Conservation (phyloP, 2,329 filamentous ascomycete genomes). For the Alternaria ethzedia region DNA sequence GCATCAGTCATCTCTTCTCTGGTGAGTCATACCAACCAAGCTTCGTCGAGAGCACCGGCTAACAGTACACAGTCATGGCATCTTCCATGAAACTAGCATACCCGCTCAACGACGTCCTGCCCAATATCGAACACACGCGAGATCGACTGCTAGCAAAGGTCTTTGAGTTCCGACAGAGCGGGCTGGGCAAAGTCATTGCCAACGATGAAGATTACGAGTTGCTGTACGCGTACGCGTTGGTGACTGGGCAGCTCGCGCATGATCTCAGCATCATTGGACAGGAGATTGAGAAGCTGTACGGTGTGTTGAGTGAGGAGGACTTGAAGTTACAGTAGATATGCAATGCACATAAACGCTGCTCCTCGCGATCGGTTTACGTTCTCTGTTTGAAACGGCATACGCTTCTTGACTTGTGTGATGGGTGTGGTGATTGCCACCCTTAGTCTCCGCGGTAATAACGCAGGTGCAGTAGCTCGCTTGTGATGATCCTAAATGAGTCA, state of each 20-base stretch:
- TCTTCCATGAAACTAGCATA: conserved; percentile 95
- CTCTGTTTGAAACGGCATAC: neutral
- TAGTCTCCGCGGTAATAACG: neutral
- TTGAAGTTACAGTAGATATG: conserved; percentile 56
- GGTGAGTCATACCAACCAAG: conserved; percentile 49
- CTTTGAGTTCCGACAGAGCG: conserved; percentile 81
- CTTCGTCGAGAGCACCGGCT: conserved; percentile 8
- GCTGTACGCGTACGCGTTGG: conserved; percentile 83
- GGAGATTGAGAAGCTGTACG: conserved; percentile 66
- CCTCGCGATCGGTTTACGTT: neutral
- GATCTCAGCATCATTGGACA: conserved; percentile 62
- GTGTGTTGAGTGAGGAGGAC: conserved; percentile 66
- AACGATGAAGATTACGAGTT: conserved; percentile 87
- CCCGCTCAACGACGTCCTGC: conserved; percentile 86
- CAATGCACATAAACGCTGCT: neutral
- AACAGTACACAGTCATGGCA: conserved; percentile 69
- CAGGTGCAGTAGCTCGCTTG: neutral
- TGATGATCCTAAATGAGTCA: neutral
- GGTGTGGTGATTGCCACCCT: neutral
- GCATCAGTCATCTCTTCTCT: conserved; percentile 85
- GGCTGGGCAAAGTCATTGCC: conserved; percentile 56
- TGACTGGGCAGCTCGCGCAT: conserved; percentile 65
- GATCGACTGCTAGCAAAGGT: conserved; percentile 87
- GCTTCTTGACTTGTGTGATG: neutral
- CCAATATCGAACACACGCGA: conserved; percentile 78